Evolutionary conservation across 2,329 filamentous ascomycete genomes (phyloP), one percentile per base, ranked within the genome.

Genomic region (Lanzia echinophila): DNA sequence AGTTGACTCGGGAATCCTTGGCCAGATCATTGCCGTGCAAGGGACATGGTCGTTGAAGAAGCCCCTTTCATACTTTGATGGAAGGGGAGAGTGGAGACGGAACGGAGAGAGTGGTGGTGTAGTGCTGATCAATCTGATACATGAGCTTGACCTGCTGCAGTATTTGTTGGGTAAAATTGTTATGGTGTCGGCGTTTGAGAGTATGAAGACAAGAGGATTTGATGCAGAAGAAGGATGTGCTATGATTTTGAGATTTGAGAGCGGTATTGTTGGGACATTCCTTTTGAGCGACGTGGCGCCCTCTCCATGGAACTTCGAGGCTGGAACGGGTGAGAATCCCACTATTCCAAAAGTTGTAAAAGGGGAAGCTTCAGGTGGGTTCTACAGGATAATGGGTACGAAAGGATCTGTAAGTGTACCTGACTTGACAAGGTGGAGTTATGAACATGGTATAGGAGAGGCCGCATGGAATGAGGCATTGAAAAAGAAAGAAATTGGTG

Each of bases 91-190:
- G 38, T 82, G 80, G 79, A 71, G 77, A 13, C 69, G 71, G 6
- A 61, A 66, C 3, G 53, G 58, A 2, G 65, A 62, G 5, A 63
- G 69, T 2, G 75, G 74, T 1, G 79, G 79, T 0, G 73, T 76
- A 0, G 67, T 83, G 7, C 67, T 77, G 2, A 82, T 82, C 56
- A 84, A 83, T 60, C 67, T 83, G 42, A 73, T 83, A n/a, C 80
- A 84, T 60, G 81, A 84, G 47, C 68, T 83, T 38, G 81, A 83
- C 56, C 67, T 82, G 0, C 67, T 84, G 17, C 79, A 82, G 45
- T 75, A 77, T 63, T 67, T 83, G 1, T 72, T 83, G 24, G 79
- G 79, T 0, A 73, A 77, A 0, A 77, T 84, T 24, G 62, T 63
- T 0, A 69, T 75, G 0, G 74, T 83, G 0, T 73, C 76, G 33